Conservation (phyloP, 176 grass and related monocot species). For the Zea luxurians region DNA sequence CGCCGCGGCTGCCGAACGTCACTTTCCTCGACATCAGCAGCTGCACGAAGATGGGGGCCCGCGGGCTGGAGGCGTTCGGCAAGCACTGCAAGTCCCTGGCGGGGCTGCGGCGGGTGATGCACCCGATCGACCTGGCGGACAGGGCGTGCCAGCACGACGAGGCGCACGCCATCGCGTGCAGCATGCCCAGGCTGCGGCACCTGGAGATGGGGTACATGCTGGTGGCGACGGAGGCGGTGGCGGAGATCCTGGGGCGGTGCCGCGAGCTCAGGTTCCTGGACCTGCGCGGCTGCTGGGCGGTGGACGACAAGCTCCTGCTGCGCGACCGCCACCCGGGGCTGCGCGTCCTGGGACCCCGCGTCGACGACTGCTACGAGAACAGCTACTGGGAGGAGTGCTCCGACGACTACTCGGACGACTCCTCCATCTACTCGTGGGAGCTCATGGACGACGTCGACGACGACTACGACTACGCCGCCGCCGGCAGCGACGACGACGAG, state of each 20-base stretch:
- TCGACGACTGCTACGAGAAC: constrained; percentile 80
- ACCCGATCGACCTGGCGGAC: constrained; percentile 69
- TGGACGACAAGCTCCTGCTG: constrained; percentile 65
- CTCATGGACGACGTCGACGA: constrained; percentile 66
- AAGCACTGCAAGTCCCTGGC: constrained; percentile 61
- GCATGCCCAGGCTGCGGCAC: constrained; percentile 78
- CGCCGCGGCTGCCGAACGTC: constrained; percentile 57
- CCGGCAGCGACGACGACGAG: constrained; percentile 60
- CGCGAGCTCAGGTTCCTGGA: constrained; percentile 77
- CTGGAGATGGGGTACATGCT: constrained; percentile 84
- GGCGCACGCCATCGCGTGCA: constrained; percentile 73
- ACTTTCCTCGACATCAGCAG: constrained; percentile 90
- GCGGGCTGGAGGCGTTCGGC: constrained; percentile 86
- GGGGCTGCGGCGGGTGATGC: constrained; percentile 76
- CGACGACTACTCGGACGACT: constrained; percentile 77
- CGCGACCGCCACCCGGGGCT: constrained; percentile 56
- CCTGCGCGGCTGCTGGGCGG: constrained; percentile 90
- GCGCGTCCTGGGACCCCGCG: constrained; percentile 66
- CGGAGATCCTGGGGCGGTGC: constrained; percentile 70
- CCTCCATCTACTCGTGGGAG: constrained; percentile 85
- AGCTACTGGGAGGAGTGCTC: constrained; percentile 87
- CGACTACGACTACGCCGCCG: constrained; percentile 46
- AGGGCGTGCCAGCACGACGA: constrained; percentile 85
- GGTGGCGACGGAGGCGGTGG: constrained; percentile 57
- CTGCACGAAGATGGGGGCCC: constrained; percentile 78